Percentiles rank a stretch among this genome's conserved stretches.
phyloP scores from a whole-genome alignment of 2,329 filamentous ascomycete species.

The Aspergillus felis region DNA sequence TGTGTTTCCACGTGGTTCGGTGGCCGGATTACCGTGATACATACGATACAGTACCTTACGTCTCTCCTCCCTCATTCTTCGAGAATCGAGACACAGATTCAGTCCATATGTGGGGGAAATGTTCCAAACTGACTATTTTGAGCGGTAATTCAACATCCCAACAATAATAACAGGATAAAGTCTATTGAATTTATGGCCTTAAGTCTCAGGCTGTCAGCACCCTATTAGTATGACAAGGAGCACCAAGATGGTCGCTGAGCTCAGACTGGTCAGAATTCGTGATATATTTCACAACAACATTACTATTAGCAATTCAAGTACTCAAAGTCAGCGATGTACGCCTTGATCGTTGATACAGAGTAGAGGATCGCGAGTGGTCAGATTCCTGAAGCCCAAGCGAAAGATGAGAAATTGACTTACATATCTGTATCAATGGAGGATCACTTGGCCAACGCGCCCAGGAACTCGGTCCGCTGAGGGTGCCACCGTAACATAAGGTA shows the following conservation, averaged over 20 bases:
- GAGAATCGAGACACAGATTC: background rate
- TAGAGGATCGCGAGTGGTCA: background rate
- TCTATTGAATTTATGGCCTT: too few species aligned
- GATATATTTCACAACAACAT: background rate
- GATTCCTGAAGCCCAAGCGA: background rate
- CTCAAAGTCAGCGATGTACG: background rate
- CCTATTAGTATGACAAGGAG: background rate
- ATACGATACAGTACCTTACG: background rate
- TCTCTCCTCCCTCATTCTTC: too few species aligned
- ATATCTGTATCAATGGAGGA: background rate
- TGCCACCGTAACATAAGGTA: constrained; percentile 1
- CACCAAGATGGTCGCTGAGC: background rate
- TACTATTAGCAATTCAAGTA: background rate
- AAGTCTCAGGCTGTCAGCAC: background rate
- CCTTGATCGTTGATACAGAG: background rate
- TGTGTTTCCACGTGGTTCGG: constrained; percentile 19
- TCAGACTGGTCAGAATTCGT: background rate
- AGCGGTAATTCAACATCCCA: background rate
- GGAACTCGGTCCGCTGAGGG: constrained; percentile 4
- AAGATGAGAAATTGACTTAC: background rate
- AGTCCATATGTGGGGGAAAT: background rate
- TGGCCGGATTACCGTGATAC: constrained; percentile 7
- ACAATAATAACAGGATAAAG: background rate
- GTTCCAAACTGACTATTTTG: background rate
- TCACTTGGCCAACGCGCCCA: background rate